Conservation (phyloP, 2,329 filamentous ascomycete genomes). For the Microcyclospora pomicola region DNA sequence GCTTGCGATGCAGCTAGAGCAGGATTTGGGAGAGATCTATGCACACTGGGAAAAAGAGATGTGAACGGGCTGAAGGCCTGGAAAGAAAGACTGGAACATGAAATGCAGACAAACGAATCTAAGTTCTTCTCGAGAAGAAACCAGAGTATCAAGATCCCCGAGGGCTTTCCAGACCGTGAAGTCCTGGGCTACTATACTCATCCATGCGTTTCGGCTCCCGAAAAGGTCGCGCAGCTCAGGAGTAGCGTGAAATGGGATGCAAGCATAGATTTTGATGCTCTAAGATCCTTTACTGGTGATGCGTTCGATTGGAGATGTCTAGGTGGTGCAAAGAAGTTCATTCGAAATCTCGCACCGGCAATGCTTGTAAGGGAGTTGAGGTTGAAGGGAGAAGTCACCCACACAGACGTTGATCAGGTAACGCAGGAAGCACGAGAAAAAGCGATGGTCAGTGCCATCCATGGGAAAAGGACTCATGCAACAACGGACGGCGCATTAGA, state of each 20-base stretch:
- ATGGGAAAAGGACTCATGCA: slow-evolving; percentile 53
- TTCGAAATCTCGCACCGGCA: slow-evolving; percentile 64
- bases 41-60: slow-evolving; percentile 48
- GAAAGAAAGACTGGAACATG: slow-evolving; percentile 57
- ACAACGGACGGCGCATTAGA: slow-evolving; percentile 65
- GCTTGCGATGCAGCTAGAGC: slow-evolving; percentile 83
- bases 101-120: slow-evolving; percentile 72
- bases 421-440: slow-evolving; percentile 35
- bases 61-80: slow-evolving; percentile 48
- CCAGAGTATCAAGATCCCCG: slow-evolving; percentile 59
- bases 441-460: slow-evolving; percentile 50
- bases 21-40: slow-evolving; percentile 69
- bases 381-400: slow-evolving; percentile 19
- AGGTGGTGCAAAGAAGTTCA: slow-evolving; percentile 69
- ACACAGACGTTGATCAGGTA: slow-evolving; percentile 17
- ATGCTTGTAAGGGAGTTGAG: slow-evolving; percentile 50
- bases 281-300: slow-evolving; percentile 63
- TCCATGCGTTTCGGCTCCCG: slow-evolving; percentile 58
- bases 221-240: slow-evolving; percentile 43
- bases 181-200: slow-evolving; percentile 78
- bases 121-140: slow-evolving; percentile 67
- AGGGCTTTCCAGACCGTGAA: slow-evolving; percentile 65
- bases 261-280: slow-evolving; percentile 48
- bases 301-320: slow-evolving; percentile 77
- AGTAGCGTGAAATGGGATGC: slow-evolving; percentile 46